These are phyloP conservation scores for Penicillium sp. DNA, from an alignment of 2,329 filamentous ascomycete genomes.

Conservation along the genomic window DNA sequence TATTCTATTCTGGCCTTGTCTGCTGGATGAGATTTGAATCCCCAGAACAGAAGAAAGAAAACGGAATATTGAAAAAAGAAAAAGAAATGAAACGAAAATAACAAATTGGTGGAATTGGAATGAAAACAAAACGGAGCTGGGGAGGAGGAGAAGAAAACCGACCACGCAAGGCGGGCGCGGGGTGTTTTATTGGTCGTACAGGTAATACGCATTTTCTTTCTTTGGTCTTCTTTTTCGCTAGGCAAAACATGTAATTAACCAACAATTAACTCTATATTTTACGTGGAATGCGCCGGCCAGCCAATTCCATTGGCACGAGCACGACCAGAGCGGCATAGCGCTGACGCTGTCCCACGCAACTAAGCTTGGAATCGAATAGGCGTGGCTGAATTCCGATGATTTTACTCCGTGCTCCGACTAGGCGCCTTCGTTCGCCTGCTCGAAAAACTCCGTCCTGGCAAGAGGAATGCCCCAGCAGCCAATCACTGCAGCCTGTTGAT, in stretches of 20 bases:
- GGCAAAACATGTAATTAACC: too few relatives aligned
- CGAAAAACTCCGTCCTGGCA: background rate
- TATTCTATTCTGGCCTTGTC: too few relatives aligned
- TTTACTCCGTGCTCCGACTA: background rate
- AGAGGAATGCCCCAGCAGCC: background rate
- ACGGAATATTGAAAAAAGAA: background rate
- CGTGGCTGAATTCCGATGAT: background rate
- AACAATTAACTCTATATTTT: too few relatives aligned
- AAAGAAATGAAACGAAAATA: background rate
- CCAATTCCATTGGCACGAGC: too few relatives aligned
- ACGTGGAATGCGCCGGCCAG: too few relatives aligned
- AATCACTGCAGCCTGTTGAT: too few relatives aligned
- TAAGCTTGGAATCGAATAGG: background rate
- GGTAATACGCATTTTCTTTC: too few relatives aligned
- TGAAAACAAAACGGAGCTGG: background rate
- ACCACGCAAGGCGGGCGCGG: background rate
- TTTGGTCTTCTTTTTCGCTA: too few relatives aligned
- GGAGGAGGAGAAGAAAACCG: background rate
- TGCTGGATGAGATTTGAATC: background rate
- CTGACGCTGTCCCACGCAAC: background rate
- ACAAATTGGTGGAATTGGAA: background rate
- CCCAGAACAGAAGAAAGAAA: background rate
- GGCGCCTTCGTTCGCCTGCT: background rate
- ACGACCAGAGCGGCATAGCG: too few relatives aligned
- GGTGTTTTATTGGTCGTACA: background rate